phyloP scores from a whole-genome alignment of 129 eudicot species.

The Flaveria brownii region DNA sequence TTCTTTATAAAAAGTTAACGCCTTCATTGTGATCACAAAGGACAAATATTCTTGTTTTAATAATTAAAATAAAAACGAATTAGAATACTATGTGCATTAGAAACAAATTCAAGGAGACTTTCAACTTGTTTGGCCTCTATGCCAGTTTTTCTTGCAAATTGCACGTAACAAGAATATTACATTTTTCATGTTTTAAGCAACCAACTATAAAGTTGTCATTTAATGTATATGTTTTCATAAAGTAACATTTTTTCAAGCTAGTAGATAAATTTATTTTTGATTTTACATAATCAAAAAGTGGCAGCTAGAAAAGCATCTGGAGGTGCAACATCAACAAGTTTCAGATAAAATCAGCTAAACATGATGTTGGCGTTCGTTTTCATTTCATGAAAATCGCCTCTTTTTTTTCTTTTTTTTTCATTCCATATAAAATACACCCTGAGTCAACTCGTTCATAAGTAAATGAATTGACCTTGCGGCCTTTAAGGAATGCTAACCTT shows the following conservation, averaged over 20 bases:
- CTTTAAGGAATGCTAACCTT: conserved; percentile 50
- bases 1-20: no score
- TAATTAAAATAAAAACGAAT: no score
- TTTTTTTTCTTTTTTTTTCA: background rate
- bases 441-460: background rate
- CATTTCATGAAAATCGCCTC: background rate
- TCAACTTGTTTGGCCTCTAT: background rate
- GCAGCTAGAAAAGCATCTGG: background rate
- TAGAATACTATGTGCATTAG: background rate
- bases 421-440: background rate
- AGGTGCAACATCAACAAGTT: background rate
- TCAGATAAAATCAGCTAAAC: background rate
- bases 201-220: background rate
- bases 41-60: no score
- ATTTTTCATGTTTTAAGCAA: background rate
- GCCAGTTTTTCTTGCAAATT: background rate
- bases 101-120: no score
- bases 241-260: background rate
- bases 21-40: no score
- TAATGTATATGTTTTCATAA: background rate
- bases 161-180: background rate
- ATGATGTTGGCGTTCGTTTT: background rate
- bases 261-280: background rate
- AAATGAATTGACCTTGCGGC: background rate
- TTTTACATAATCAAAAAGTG: background rate